These are phyloP conservation scores for Tieghemostelium lacteum DNA, from an alignment of 78 protist species.

Conservation along the genomic window DNA sequence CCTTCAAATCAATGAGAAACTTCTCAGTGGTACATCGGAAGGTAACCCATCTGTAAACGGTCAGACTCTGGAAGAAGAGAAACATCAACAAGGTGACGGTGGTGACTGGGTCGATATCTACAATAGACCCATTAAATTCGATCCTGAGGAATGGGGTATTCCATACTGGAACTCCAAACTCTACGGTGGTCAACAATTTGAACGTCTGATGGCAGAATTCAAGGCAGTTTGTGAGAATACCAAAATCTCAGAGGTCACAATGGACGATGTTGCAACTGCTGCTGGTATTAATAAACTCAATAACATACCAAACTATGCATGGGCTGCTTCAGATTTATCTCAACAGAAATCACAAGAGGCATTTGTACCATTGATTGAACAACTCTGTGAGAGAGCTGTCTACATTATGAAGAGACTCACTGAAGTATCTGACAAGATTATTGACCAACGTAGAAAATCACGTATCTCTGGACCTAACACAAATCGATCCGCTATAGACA, in stretches of 20 bases:
- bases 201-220: constrained; percentile 83
- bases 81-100: constrained; percentile 73
- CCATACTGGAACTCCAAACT: constrained; percentile 84
- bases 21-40: constrained; percentile 79
- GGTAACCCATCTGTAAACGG: constrained; percentile 87
- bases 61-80: constrained; percentile 86
- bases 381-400: constrained; percentile 79
- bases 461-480: neutral
- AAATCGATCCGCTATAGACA: neutral
- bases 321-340: constrained; percentile 87
- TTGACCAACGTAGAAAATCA: constrained; percentile 71
- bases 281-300: constrained; percentile 82
- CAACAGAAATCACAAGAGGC: constrained; percentile 69
- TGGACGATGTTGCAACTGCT: constrained; percentile 86
- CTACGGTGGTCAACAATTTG: constrained; percentile 89
- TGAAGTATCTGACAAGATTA: constrained; percentile 62
- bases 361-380: constrained; percentile 83
- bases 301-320: constrained; percentile 85
- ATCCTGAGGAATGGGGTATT: constrained; percentile 76
- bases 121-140: constrained; percentile 70
- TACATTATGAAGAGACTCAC: constrained; percentile 82
- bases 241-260: constrained; percentile 68
- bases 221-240: constrained; percentile 87
- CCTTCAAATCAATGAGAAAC: constrained; percentile 78
- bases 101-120: constrained; percentile 84